These are phyloP conservation scores for Neurospora sp. DNA, from an alignment of 495 filamentous ascomycete species.

Conservation along the genomic window DNA sequence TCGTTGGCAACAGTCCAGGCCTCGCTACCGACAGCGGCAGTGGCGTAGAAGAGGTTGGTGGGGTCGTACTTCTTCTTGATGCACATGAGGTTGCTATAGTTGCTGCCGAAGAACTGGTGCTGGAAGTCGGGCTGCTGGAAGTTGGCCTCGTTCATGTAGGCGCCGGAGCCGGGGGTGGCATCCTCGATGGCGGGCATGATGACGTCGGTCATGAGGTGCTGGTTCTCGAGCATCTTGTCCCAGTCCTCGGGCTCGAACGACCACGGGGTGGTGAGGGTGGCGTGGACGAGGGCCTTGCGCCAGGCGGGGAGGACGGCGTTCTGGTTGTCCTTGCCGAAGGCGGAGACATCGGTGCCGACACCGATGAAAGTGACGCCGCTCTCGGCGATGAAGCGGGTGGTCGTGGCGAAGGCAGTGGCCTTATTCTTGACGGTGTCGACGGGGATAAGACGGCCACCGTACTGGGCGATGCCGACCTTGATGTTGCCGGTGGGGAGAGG, in stretches of 20 bases:
- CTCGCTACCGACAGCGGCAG: conserved; percentile 37
- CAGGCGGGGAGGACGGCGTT: conserved; percentile 48
- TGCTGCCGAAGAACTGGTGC: conserved; percentile 40
- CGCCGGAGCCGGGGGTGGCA: conserved; percentile 27
- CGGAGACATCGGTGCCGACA: conserved; percentile 22
- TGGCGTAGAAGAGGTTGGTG: conserved; percentile 38
- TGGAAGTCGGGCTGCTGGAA: conserved; percentile 42
- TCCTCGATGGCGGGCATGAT: conserved; percentile 24
- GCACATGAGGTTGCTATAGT: conserved; percentile 29
- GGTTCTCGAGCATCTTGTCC: conserved; percentile 14
- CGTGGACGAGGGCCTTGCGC: conserved; percentile 19
- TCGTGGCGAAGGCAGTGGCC: conserved; percentile 25
- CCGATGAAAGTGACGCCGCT: conserved; percentile 31
- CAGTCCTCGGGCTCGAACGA: conserved; percentile 17
- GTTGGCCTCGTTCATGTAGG: conserved; percentile 43
- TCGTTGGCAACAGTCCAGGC: conserved; percentile 13
- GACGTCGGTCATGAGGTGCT: conserved; percentile 22
- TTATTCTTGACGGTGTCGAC: conserved; percentile 34
- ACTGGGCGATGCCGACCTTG: conserved; percentile 38
- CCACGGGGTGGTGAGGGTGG: conserved; percentile 16
- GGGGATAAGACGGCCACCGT: conserved; percentile 53
- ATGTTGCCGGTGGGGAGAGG: conserved; percentile 32
- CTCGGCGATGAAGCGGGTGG: conserved; percentile 28
- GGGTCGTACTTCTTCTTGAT: conserved; percentile 48
- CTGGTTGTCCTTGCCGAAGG: conserved; percentile 7